Conservation (phyloP, 371 early-diverging fungal species). For the Nematocida ironsii region DNA sequence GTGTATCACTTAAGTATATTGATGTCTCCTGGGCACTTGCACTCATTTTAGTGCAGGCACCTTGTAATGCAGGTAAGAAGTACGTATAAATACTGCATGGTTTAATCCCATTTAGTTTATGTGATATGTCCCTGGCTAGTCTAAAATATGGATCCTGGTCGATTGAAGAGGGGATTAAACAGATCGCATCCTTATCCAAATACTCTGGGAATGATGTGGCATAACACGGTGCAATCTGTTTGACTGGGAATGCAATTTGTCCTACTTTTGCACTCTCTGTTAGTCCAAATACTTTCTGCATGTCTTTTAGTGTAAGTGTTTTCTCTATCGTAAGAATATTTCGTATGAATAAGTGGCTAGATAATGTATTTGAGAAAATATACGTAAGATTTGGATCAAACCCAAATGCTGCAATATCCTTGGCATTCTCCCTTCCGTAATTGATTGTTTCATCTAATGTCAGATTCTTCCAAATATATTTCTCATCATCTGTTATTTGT, state of each 20-base stretch:
- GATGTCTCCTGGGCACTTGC: slow-evolving; percentile 84
- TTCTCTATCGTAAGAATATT: slow-evolving; percentile 64
- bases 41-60: slow-evolving; percentile 94
- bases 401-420: slow-evolving; percentile 93
- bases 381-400: slow-evolving; percentile 95
- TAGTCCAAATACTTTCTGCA: slow-evolving; percentile 68
- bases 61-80: slow-evolving; percentile 84
- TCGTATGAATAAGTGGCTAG: slow-evolving; percentile 75
- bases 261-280: slow-evolving; percentile 61
- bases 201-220: slow-evolving; percentile 62
- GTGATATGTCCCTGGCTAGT: slow-evolving; percentile 90
- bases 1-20: slow-evolving; percentile 88
- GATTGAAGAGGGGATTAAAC: slow-evolving; percentile 95
- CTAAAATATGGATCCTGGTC: slow-evolving; percentile 99
- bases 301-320: slow-evolving; percentile 66
- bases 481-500: slow-evolving; percentile 99
- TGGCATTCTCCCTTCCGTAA: slow-evolving; percentile 80
- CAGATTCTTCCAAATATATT: slow-evolving; percentile 86
- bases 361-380: slow-evolving; percentile 89
- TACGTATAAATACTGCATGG: slow-evolving; percentile 86
- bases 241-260: slow-evolving; percentile 66
- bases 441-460: slow-evolving; percentile 79
- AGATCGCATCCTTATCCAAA: slow-evolving; percentile 76
- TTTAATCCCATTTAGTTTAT: slow-evolving; percentile 86
- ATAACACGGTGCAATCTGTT: slow-evolving; percentile 69